A percentile compares a stretch with the other conserved stretches of the same genome.
These are phyloP conservation scores for Hymenoscyphus scutula DNA, from an alignment of 2,329 filamentous ascomycete species.

Conservation along the genomic window DNA sequence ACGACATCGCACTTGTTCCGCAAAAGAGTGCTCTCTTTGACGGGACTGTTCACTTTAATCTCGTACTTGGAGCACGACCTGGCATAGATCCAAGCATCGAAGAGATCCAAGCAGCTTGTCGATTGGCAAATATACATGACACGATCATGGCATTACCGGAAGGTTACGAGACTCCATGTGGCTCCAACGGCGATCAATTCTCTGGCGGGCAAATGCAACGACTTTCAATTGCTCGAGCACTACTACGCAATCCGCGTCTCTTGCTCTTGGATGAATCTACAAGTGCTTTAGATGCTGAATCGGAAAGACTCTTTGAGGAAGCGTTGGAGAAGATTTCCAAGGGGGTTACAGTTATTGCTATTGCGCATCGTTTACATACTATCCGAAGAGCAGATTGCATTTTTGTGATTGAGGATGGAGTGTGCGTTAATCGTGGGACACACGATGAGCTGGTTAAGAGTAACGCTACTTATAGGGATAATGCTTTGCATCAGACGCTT, in stretches of 20 bases:
- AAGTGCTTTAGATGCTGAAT: conserved; percentile 71
- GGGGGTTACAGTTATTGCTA: conserved; percentile 56
- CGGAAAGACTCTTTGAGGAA: conserved; percentile 63
- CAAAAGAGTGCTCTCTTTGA: conserved; percentile 59
- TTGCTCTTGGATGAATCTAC: conserved; percentile 81
- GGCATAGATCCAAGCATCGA: conserved; percentile 52
- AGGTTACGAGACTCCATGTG: conserved; percentile 63
- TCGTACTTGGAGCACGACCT: conserved; percentile 53
- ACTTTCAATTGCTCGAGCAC: conserved; percentile 72
- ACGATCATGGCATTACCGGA: conserved; percentile 60
- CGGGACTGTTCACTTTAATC: conserved; percentile 55
- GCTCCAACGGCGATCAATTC: conserved; percentile 69
- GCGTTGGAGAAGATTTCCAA: conserved; percentile 57
- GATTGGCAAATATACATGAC: conserved; percentile 65
- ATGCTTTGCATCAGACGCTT: conserved; percentile 46
- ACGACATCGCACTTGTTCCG: conserved; percentile 54
- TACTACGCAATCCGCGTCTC: conserved; percentile 68
- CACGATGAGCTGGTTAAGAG: conserved; percentile 54
- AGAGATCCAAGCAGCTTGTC: conserved; percentile 66
- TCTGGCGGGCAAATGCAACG: conserved; percentile 79
- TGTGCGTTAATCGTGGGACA: conserved; percentile 49
- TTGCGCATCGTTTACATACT: conserved; percentile 57
- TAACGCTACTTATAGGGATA: conserved; percentile 48
- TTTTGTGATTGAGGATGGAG: conserved; percentile 54
- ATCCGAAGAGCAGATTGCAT: conserved; percentile 57